Conservation (phyloP, 2,329 filamentous ascomycete species). For the Cordyceps pruinosa region DNA sequence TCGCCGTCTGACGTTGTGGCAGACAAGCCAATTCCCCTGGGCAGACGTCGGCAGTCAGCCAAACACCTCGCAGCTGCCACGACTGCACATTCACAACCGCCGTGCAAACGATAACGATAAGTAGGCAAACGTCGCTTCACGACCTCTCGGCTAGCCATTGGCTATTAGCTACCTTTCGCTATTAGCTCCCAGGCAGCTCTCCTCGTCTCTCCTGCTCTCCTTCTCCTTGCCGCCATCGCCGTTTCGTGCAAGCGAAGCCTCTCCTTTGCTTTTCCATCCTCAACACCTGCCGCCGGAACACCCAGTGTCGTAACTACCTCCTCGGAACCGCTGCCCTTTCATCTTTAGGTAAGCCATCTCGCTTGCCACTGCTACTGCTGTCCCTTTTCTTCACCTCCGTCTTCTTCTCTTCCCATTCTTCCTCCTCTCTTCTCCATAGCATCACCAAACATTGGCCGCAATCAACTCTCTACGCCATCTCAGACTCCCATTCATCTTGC, state of each 20-base stretch:
- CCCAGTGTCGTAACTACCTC: conserved; percentile 11
- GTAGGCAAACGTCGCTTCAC: neutral
- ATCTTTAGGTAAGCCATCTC: conserved; percentile 15
- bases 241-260: conserved; percentile 1
- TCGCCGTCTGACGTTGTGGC: neutral
- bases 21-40: neutral
- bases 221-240: neutral
- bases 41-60: neutral
- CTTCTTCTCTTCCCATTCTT: conserved; percentile 22
- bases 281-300: conserved; percentile 15
- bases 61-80: conserved; percentile 10
- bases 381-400: conserved; percentile 8
- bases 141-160: neutral
- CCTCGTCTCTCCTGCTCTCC: neutral
- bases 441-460: conserved; percentile 40
- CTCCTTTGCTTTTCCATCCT: conserved; percentile 16
- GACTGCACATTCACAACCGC: conserved; percentile 5
- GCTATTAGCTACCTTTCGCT: too few relatives aligned
- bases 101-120: conserved; percentile 8
- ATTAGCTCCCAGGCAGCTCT: too few relatives aligned
- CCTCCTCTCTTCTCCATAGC: conserved; percentile 33
- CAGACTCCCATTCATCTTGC: conserved; percentile 42
- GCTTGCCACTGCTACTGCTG: conserved; percentile 2
- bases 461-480: conserved; percentile 30
- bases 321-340: conserved; percentile 11